phyloP scores from a whole-genome alignment of 257 asterid genomes.

The Nicotiana tabacum region DNA sequence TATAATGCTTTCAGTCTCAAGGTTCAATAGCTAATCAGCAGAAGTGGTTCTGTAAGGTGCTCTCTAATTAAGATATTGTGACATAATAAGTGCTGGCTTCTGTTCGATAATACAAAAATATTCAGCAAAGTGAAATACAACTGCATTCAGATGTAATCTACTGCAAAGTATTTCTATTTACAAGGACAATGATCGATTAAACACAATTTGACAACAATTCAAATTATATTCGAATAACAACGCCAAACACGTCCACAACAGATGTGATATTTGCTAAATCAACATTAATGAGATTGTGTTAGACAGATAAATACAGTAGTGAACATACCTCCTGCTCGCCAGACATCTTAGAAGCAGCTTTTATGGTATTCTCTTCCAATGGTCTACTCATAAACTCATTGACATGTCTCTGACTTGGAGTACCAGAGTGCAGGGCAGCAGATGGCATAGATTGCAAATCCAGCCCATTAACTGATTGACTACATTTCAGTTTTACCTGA shows the following conservation, averaged over 20 bases:
- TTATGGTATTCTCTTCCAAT: constrained; percentile 51
- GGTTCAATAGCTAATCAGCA: not conserved
- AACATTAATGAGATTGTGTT: not conserved
- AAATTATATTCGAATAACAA: not conserved
- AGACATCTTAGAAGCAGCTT: constrained; percentile 43
- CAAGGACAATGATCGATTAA: not conserved
- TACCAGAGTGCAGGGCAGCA: constrained; percentile 37
- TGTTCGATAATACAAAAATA: not conserved
- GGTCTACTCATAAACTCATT: constrained; percentile 56
- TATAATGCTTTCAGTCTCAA: not conserved
- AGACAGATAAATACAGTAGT: not conserved
- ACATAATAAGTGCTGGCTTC: not conserved
- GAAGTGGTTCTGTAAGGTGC: not conserved
- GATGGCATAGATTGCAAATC: constrained; percentile 42
- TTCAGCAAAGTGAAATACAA: not conserved
- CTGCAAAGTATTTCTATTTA: not conserved
- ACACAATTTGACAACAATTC: not conserved
- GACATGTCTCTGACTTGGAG: constrained; percentile 42
- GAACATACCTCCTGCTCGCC: constrained; percentile 74
- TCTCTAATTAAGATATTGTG: not conserved
- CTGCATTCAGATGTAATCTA: not conserved
- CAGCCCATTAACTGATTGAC: constrained; percentile 36
- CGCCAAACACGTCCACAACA: not conserved
- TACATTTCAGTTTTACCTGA: constrained; percentile 37
- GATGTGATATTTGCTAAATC: not conserved